Conservation (phyloP, 2,329 filamentous ascomycete species). For the Diaporthe aspalathi region DNA sequence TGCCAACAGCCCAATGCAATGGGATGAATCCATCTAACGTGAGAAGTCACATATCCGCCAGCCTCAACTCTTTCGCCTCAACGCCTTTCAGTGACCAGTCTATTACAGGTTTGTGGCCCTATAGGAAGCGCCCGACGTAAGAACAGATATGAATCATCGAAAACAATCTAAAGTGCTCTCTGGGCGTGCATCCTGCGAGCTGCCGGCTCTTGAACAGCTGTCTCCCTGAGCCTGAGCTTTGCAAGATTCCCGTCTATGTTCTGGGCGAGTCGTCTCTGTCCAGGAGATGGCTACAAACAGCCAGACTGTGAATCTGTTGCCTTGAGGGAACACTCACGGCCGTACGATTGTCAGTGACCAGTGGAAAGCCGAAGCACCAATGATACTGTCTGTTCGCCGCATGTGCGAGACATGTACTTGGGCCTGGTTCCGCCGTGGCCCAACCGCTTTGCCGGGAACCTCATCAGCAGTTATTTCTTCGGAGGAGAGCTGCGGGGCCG, state of each 20-base stretch:
- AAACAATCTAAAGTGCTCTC: no score
- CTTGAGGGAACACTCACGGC: no score
- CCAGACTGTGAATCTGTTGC: neutral
- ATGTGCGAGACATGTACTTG: neutral
- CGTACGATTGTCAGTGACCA: neutral
- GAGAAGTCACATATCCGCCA: neutral
- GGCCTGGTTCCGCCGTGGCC: neutral
- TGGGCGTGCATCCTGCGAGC: neutral
- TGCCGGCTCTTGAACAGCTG: neutral
- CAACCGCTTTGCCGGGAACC: neutral
- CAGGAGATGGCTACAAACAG: no score
- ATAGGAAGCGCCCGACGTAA: neutral
- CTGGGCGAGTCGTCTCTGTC: no score
- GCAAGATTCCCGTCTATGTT: neutral
- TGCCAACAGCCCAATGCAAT: neutral
- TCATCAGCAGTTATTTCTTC: neutral
- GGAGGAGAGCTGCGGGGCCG: constrained; percentile 17
- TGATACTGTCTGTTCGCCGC: neutral
- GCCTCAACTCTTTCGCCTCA: neutral
- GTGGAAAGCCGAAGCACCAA: no score
- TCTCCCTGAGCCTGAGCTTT: neutral
- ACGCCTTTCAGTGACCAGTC: neutral
- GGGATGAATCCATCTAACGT: neutral
- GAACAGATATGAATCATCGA: neutral
- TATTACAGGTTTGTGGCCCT: neutral